Base-by-base conservation (phyloP, 2,329 filamentous ascomycete genomes). In the Thielaviopsis punctulata region DNA sequence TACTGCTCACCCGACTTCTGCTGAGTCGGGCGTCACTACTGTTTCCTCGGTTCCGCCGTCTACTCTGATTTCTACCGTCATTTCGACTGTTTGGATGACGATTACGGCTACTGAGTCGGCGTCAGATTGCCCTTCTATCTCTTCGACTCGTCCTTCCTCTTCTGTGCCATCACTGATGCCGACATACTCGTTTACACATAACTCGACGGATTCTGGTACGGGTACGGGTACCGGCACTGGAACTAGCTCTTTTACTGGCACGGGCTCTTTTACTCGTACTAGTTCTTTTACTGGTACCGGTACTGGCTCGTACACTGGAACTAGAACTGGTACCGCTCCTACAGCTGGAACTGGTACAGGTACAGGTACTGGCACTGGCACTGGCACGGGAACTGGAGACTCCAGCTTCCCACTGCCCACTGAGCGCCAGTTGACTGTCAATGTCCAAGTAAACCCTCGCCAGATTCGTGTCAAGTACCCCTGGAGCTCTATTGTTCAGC, bases 401-500 rank as follows among this genome's bases (percentile, higher is more conserved):
- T 18, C 30, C 15, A 46, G 15, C 3, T 27, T 22, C 27, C 33
- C 49, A 18, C 25, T 41, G 41, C 45, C 49, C n/a, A 19, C 45
- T 13, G 22, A 45, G 4, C 49, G 21, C 18, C 24, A 13, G 8
- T 24, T 54, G 18, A 47, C 45, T 7, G 30, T 54, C 23, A 39
- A n/a, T 7, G 21, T 51, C 23, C 27, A 51, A 47, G 27, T 45
- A 12, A 48, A 54, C 23, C 52, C 48, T 15, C 48, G 52, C 39
- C 48, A 46, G 19, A 44, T 54, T 10, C 44, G 48, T 10, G 44
- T 54, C 12, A n/a, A 48, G 23, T 21, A 36, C 27, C 44, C 22
- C 21, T 54, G 52, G 52, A 36, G 27, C n/a, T 19, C 48, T 4
- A 44, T 54, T 9, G 18, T 54, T 18, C 47, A 54, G 45, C 39